A percentile compares a stretch with the other conserved stretches of the same genome.
phyloP scores from a whole-genome alignment of 2,329 filamentous ascomycete species.

The Colletotrichum lindemuthianum region DNA sequence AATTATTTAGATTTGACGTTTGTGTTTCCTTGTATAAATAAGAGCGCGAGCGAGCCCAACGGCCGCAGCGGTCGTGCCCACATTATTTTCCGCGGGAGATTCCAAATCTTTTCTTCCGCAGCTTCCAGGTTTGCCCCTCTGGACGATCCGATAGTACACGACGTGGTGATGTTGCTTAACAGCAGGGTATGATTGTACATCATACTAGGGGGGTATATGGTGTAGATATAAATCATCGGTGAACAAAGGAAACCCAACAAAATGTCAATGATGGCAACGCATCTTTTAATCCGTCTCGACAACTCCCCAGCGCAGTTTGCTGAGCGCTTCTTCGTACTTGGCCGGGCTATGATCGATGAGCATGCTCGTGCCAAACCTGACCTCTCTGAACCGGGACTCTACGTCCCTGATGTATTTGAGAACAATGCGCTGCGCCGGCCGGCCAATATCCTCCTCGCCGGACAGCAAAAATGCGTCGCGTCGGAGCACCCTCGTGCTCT shows the following conservation, averaged over 20 bases:
- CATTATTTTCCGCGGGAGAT: neutral
- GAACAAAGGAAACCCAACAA: conserved; percentile 18
- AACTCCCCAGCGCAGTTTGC: conserved; percentile 65
- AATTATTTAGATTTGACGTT: neutral
- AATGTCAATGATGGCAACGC: neutral
- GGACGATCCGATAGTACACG: neutral
- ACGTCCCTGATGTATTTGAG: conserved; percentile 78
- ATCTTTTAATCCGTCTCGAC: conserved; percentile 41
- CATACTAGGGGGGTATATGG: conserved; percentile 27
- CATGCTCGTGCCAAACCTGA: conserved; percentile 78
- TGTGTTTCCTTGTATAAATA: neutral
- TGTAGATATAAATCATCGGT: neutral
- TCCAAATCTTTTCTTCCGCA: neutral
- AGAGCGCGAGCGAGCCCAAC: neutral
- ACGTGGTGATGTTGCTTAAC: neutral
- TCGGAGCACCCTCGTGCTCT: conserved; percentile 73
- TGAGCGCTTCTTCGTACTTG: conserved; percentile 76
- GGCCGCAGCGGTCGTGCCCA: neutral
- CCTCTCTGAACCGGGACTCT: conserved; percentile 74
- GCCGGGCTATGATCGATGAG: conserved; percentile 80
- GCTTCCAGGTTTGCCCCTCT: neutral
- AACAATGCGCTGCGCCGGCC: conserved; percentile 74
- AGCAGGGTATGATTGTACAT: neutral
- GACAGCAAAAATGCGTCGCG: conserved; percentile 69
- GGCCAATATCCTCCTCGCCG: conserved; percentile 63